phyloP scores from a whole-genome alignment of 2,329 filamentous ascomycete species.

The Shiraia sp. region DNA sequence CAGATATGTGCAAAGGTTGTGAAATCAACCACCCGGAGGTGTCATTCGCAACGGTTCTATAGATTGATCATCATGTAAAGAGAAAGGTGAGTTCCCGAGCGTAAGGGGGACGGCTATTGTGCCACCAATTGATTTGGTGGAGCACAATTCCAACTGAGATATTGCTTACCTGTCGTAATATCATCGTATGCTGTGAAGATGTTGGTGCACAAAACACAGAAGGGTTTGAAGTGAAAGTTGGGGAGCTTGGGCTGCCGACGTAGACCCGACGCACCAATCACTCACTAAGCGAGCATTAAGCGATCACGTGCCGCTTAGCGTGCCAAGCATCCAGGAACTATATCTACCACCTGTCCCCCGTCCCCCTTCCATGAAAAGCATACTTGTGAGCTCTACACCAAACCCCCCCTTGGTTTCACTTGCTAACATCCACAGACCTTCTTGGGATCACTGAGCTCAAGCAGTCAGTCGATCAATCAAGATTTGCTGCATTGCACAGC shows the following conservation, averaged over 20 bases:
- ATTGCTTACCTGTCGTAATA: slow-evolving; percentile 12
- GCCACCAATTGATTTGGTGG: neutral
- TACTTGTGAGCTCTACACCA: neutral
- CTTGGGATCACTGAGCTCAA: slow-evolving; percentile 36
- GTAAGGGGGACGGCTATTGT: no score
- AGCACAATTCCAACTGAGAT: neutral
- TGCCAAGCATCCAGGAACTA: neutral
- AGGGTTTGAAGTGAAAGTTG: no score
- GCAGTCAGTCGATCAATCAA: slow-evolving; percentile 29
- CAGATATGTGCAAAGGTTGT: slow-evolving; percentile 44
- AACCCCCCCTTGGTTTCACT: neutral
- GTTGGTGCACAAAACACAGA: no score
- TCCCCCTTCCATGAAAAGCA: neutral
- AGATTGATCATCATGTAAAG: slow-evolving; percentile 36
- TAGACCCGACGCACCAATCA: neutral
- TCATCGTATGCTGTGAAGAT: slow-evolving; percentile 4
- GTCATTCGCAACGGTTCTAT: slow-evolving; percentile 73
- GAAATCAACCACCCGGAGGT: slow-evolving; percentile 58
- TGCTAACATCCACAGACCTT: slow-evolving; percentile 27
- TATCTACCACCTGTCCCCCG: slow-evolving; percentile 1
- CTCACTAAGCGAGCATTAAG: neutral
- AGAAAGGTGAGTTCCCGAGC: neutral
- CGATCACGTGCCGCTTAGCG: slow-evolving; percentile 2
- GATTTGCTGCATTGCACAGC: slow-evolving; percentile 44
- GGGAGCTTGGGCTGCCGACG: no score